A percentile compares a stretch with the other conserved stretches of the same genome.
These are phyloP conservation scores for Lippia alba DNA, from an alignment of 305 asterid species.

Conservation along the genomic window DNA sequence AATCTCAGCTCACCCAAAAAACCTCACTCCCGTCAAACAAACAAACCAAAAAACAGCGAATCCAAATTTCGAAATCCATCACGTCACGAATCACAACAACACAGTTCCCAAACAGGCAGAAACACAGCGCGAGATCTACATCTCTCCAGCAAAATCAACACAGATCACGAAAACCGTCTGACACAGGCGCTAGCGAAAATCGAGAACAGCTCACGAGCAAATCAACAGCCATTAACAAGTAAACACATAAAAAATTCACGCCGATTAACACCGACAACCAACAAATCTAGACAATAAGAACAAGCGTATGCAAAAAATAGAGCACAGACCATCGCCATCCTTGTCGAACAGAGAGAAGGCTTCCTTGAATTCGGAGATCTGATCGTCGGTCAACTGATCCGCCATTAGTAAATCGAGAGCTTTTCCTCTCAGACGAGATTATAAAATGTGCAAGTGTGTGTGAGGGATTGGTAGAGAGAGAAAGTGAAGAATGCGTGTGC, in stretches of 20 bases:
- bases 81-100: constrained; percentile 8
- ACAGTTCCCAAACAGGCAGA: constrained; percentile 3
- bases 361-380: constrained; percentile 61
- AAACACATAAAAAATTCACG: constrained; percentile 24
- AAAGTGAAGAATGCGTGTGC: constrained; percentile 19
- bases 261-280: constrained; percentile 10
- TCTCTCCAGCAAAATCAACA: constrained; percentile 25
- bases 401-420: constrained; percentile 48
- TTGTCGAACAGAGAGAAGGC: constrained; percentile 63
- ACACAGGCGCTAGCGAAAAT: constrained; percentile 21
- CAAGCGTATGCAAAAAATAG: constrained; percentile 22
- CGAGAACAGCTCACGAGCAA: constrained; percentile 23
- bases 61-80: background rate
- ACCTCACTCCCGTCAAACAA: constrained; percentile 1
- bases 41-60: constrained; percentile 18
- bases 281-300: constrained; percentile 19
- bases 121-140: constrained; percentile 33
- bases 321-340: constrained; percentile 55
- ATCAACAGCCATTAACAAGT: constrained; percentile 6
- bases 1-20: constrained; percentile 10
- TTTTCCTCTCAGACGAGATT: constrained; percentile 33
- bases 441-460: constrained; percentile 1
- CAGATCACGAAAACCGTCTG: constrained; percentile 33
- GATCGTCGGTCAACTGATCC: constrained; percentile 57
- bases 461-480: constrained; percentile 24